Evolutionary conservation across 2,329 filamentous ascomycete genomes (phyloP).

Genomic region (Ophiocordyceps camponoti-saundersi): DNA sequence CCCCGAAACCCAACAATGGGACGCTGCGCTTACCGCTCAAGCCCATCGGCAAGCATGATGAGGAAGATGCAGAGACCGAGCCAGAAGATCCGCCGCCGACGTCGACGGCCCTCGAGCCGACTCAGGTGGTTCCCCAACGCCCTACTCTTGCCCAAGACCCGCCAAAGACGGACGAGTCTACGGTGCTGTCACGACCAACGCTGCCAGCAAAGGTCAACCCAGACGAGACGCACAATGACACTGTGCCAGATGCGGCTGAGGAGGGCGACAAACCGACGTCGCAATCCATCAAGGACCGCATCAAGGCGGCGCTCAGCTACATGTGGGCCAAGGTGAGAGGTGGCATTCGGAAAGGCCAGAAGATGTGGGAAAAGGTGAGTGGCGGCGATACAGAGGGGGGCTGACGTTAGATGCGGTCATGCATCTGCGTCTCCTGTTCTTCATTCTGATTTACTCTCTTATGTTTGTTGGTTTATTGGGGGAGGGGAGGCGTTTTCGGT

Average conservation of each 20-base stretch:
- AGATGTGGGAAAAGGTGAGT: conserved; percentile 20
- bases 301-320: conserved; percentile 24
- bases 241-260: background rate
- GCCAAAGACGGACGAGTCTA: background rate
- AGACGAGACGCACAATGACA: conserved; percentile 2
- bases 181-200: conserved; percentile 3
- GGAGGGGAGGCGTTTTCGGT: background rate
- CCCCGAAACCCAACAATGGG: conserved; percentile 68
- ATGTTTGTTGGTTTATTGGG: no score
- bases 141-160: background rate
- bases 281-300: conserved; percentile 12
- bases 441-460: background rate
- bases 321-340: conserved; percentile 27
- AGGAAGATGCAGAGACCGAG: conserved; percentile 27
- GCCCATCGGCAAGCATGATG: conserved; percentile 43
- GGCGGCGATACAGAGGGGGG: conserved; percentile 3
- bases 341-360: background rate
- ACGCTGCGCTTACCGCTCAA: conserved; percentile 59
- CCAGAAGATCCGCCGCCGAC: conserved; percentile 32
- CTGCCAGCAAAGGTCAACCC: conserved; percentile 1
- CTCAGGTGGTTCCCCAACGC: conserved; percentile 6
- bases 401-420: background rate
- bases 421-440: background rate
- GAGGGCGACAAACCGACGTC: conserved; percentile 4
- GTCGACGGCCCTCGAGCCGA: background rate